These are phyloP conservation scores for Picea engelmannii DNA, from an alignment of 83 land plant species.

Conservation along the genomic window DNA sequence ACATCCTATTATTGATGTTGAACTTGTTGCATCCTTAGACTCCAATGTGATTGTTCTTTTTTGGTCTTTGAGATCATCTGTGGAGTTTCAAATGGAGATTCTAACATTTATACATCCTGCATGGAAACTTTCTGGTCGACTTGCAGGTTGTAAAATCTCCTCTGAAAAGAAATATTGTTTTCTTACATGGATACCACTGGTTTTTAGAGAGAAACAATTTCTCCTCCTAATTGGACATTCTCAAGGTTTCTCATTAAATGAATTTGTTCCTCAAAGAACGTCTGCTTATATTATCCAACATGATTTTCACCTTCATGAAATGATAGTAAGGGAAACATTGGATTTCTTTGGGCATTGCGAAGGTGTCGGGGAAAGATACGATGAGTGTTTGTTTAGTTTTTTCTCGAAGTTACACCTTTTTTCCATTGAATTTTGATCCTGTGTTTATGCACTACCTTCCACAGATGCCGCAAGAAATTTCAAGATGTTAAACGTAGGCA, in stretches of 20 bases:
- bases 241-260: constrained; percentile 15
- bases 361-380: constrained; percentile 30
- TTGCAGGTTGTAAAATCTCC: constrained; percentile 11
- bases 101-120: constrained; percentile 30
- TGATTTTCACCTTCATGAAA: background rate
- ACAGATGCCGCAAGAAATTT: no score
- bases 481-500: no score
- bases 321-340: no score
- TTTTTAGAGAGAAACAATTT: background rate
- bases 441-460: no score
- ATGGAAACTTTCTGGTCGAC: constrained; percentile 52
- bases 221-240: background rate
- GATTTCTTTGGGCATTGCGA: background rate
- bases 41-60: constrained; percentile 62
- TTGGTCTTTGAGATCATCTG: constrained; percentile 60
- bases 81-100: constrained; percentile 14
- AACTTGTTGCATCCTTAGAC: constrained; percentile 33
- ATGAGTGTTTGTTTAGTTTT: background rate
- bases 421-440: background rate
- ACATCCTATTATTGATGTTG: constrained; percentile 63
- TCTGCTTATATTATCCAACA: background rate
- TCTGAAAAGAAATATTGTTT: constrained; percentile 26
- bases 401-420: background rate
- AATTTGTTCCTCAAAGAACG: constrained; percentile 31
- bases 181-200: constrained; percentile 9